Percentiles rank a stretch among this genome's conserved stretches.
Conservation (phyloP, 441 rosid species). For the Croton setiger region DNA sequence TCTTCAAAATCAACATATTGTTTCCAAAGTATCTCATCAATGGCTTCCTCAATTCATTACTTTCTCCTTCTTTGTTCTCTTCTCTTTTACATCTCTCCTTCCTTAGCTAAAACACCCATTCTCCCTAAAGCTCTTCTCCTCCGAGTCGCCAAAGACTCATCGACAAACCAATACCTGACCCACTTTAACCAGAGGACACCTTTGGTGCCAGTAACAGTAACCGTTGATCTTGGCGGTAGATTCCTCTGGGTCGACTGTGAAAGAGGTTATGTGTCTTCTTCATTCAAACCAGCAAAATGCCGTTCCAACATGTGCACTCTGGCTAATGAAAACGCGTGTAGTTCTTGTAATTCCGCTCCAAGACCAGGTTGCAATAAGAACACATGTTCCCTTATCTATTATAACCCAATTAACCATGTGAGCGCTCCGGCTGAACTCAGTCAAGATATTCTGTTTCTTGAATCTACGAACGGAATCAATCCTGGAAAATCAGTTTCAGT, state of each 20-base stretch:
- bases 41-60: no score
- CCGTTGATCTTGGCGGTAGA: constrained; percentile 30
- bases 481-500: constrained; percentile 18
- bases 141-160: constrained; percentile 27
- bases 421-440: constrained; percentile 16
- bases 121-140: background rate
- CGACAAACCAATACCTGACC: constrained; percentile 26
- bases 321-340: no score
- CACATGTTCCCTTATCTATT: constrained; percentile 13
- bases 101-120: no score
- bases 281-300: no score
- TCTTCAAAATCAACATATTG: no score
- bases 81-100: no score
- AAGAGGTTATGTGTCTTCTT: constrained; percentile 24
- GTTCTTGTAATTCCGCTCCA: no score
- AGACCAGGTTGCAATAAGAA: constrained; percentile 26
- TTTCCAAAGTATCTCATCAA: no score
- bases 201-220: constrained; percentile 17
- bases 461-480: constrained; percentile 20
- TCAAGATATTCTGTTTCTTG: constrained; percentile 20
- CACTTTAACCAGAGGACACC: constrained; percentile 30
- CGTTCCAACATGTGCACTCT: no score
- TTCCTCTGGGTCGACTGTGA: constrained; percentile 30
- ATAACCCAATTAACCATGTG: constrained; percentile 8
- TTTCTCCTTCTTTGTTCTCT: no score